Evolutionary conservation across 73 alveolate species (phyloP).

Genomic region (Tetrahymena borealis): DNA sequence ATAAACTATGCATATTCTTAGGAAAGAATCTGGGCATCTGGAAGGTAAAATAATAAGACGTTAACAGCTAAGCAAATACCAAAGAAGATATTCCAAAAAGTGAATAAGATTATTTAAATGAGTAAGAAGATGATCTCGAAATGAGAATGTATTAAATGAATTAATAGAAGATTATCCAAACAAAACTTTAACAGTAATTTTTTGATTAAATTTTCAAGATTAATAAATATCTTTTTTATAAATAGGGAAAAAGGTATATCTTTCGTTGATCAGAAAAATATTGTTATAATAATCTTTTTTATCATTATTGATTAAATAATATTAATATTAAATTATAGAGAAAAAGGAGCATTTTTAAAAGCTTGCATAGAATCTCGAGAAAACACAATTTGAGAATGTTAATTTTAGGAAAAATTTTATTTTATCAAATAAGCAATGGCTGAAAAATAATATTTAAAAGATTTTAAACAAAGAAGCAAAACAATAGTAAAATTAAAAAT

Average conservation of each 20-base stretch:
- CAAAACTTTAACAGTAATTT: too few species aligned
- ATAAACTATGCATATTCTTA: background rate
- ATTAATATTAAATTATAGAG: too few species aligned
- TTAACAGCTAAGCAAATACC: background rate
- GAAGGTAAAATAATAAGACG: background rate
- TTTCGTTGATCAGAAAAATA: too few species aligned
- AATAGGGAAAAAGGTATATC: too few species aligned
- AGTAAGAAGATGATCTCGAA: too few species aligned
- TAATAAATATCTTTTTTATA: too few species aligned
- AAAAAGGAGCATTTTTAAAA: too few species aligned
- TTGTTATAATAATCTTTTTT: too few species aligned
- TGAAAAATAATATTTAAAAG: conserved; percentile 3
- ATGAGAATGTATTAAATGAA: too few species aligned
- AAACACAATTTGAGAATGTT: conserved; percentile 13
- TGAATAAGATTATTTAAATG: background rate
- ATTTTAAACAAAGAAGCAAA: background rate
- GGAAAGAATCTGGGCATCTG: background rate
- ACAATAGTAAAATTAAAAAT: background rate
- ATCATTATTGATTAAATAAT: too few species aligned
- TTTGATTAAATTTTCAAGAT: too few species aligned
- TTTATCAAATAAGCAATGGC: conserved; percentile 32
- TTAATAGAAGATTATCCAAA: too few species aligned
- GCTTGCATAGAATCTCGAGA: background rate
- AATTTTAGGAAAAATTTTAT: conserved; percentile 18
- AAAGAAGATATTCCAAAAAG: background rate